phyloP scores from a whole-genome alignment of 345 rosid species.

The Eucalyptus albens region DNA sequence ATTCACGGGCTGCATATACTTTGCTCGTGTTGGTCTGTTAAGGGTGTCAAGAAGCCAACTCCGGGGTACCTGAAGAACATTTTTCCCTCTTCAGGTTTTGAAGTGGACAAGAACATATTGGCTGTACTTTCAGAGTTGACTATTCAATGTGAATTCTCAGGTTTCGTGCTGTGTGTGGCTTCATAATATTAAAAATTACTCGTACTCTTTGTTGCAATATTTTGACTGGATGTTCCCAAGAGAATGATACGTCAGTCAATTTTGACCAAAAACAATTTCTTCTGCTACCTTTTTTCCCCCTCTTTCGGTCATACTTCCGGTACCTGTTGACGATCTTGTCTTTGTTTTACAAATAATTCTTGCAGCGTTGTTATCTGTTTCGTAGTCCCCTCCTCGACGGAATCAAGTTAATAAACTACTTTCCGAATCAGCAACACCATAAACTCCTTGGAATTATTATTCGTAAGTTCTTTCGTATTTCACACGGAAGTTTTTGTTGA shows the following conservation, averaged over 20 bases:
- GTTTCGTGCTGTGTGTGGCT: not conserved
- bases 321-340: not conserved
- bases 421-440: not conserved
- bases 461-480: not conserved
- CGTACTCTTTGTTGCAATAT: not conserved
- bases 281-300: not conserved
- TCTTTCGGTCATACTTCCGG: not conserved
- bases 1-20: not conserved
- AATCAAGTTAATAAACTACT: not conserved
- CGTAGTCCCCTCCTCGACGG: not conserved
- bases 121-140: not conserved
- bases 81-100: not conserved
- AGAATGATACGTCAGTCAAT: not conserved
- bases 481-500: not conserved
- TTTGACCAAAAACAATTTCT: not conserved
- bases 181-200: not conserved
- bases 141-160: not conserved
- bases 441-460: not conserved
- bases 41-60: not conserved
- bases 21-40: not conserved
- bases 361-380: not conserved
- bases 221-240: not conserved
- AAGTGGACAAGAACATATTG: not conserved
- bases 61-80: not conserved
- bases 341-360: not conserved